Conservation (phyloP, 306 rosid species). For the Macrotyloma uniflorum region DNA sequence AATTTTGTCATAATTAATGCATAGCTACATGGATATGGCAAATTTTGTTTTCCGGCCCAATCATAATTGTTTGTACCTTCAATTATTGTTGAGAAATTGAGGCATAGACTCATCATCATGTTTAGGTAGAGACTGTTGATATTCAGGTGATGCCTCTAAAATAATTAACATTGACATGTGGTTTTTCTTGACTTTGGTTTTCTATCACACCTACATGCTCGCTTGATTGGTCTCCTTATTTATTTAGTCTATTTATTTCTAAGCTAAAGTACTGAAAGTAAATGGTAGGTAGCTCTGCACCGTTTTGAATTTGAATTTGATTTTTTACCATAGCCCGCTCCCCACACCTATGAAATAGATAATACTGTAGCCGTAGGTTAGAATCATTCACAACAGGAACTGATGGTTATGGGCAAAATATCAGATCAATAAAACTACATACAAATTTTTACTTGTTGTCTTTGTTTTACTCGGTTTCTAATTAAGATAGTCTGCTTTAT, state of each 20-base stretch:
- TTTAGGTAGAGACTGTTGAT: conserved; percentile 35
- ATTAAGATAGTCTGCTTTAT: neutral
- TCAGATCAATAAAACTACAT: neutral
- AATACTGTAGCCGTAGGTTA: neutral
- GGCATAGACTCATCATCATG: conserved; percentile 32
- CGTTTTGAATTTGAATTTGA: conserved; percentile 42
- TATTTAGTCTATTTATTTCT: conserved; percentile 23
- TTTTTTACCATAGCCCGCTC: conserved; percentile 40
- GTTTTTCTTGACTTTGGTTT: conserved; percentile 46
- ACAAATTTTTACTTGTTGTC: neutral
- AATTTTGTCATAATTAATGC: conserved; percentile 18
- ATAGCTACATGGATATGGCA: conserved; percentile 7
- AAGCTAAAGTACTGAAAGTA: conserved; percentile 39
- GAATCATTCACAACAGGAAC: conserved; percentile 22
- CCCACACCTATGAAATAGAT: conserved; percentile 36
- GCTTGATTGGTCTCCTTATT: conserved; percentile 18
- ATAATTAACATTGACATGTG: conserved; percentile 34
- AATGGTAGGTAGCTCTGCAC: conserved; percentile 43
- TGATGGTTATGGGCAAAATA: conserved; percentile 32
- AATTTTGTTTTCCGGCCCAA: conserved; percentile 20
- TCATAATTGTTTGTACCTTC: conserved; percentile 31
- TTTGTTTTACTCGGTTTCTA: conserved; percentile 20
- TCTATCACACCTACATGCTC: neutral
- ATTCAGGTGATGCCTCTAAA: conserved; percentile 33
- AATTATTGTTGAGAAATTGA: conserved; percentile 34